Evolutionary conservation across 805 yeast genomes (phyloP), one percentile per base, ranked within the genome.

Genomic region (Yarrowia sp.): DNA sequence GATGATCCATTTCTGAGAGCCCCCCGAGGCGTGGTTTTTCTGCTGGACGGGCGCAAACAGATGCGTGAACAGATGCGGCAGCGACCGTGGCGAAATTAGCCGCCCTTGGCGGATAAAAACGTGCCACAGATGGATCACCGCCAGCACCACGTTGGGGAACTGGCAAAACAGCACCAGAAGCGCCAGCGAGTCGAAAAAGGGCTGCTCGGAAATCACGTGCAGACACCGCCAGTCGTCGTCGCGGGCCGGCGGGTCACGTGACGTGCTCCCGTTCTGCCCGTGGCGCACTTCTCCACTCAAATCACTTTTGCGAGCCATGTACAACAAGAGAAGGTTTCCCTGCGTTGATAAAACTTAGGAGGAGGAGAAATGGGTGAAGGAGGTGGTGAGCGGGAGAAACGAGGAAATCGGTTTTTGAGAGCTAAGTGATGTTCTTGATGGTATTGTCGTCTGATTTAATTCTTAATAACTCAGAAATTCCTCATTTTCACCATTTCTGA

Each of bases 121-220:
- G 48, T 63, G 56, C 67, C 67, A 63, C 46, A 63, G n/a, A 26
- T 63, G 67, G 22, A 49, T 56, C 32, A 41, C n/a, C 4, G 48
- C 67, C 5, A 63, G 40, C 32, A 32, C 45, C 19, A 63, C 38
- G 48, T 63, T 63, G 55, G 67, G 67, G 40, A 63, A 49, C 48
- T 63, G 67, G 46, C 48, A 48, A 14, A 63, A 43, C 8, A 63
- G 45, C 45, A 63, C 56, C 56, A 63, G 40, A 5, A 63, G 48
- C 12, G 67, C 67, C 38, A 63, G n/a, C 46, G 67, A 63, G 67
- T 63, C 67, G 67, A 63, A 40, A 16, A 63, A 63, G 26, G 67
- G 46, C 45, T 22, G 56, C 45, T 63, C 67, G n/a, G 48, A 14
- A 15, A 63, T 63, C 15, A 63, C 67, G 42, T 59, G 65, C 8